phyloP scores from a whole-genome alignment of 1,284 basidiomycete species.

The Austroboletus rostrupii region DNA sequence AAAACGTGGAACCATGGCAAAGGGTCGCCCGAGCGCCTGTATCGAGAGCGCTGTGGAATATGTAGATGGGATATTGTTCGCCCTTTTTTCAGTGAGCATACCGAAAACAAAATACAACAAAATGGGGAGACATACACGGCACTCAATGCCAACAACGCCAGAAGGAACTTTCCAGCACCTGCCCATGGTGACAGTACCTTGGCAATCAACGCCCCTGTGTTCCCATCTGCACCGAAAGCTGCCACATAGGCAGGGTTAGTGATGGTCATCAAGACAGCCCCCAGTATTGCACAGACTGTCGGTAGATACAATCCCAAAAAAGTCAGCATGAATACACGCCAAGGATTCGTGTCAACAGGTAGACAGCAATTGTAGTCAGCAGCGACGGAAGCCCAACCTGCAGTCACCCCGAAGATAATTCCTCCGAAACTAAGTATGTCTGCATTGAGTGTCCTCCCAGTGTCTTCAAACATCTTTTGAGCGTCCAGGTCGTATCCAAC shows the following conservation, averaged over 20 bases:
- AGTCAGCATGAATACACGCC: slow-evolving; percentile 50
- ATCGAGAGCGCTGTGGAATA: slow-evolving; percentile 55
- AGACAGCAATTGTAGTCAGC: slow-evolving; percentile 57
- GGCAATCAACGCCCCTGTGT: slow-evolving; percentile 45
- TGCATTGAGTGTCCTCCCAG: slow-evolving; percentile 39
- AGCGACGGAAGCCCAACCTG: slow-evolving; percentile 45
- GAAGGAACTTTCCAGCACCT: slow-evolving; percentile 40
- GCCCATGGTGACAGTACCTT: slow-evolving; percentile 44
- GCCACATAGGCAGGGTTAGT: slow-evolving; percentile 47
- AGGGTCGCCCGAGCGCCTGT: slow-evolving; percentile 51
- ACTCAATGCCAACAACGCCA: slow-evolving; percentile 48
- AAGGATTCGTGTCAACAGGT: slow-evolving; percentile 40
- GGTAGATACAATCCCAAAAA: slow-evolving; percentile 58
- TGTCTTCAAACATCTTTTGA: slow-evolving; percentile 44
- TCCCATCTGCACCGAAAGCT: slow-evolving; percentile 43
- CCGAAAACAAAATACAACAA: slow-evolving; percentile 7
- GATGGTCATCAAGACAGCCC: slow-evolving; percentile 55
- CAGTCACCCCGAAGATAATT: slow-evolving; percentile 49
- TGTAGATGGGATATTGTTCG: too few relatives aligned
- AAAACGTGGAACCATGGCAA: slow-evolving; percentile 56
- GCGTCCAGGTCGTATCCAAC: slow-evolving; percentile 48
- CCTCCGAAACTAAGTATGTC: slow-evolving; percentile 56
- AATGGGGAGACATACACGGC: slow-evolving; percentile 36
- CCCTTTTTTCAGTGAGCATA: too few relatives aligned
- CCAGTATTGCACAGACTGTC: slow-evolving; percentile 51